These are phyloP conservation scores for Anisodus acutangulus DNA, from an alignment of 257 asterid species.

Conservation along the genomic window DNA sequence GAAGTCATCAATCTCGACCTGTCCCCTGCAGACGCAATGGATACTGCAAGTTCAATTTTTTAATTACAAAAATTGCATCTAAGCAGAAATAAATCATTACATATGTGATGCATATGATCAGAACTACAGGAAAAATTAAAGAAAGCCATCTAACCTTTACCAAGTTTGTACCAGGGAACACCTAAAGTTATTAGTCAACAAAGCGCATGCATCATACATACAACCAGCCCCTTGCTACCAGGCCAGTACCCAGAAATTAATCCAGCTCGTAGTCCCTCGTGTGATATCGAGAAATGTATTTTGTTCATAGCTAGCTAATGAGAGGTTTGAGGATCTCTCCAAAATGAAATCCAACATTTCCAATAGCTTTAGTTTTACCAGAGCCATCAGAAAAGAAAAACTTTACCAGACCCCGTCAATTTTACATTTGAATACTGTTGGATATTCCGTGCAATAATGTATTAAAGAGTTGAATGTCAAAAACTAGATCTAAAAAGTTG, in stretches of 20 bases:
- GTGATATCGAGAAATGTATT: not conserved
- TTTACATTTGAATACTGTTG: not conserved
- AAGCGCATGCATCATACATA: not conserved
- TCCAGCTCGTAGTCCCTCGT: not conserved
- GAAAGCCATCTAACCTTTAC: not conserved
- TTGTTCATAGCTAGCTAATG: not conserved
- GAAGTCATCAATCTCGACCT: slow-evolving; percentile 70
- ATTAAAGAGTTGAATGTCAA: not conserved
- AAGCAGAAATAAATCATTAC: not conserved
- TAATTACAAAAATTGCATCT: not conserved
- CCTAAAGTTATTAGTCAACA: not conserved
- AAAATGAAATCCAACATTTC: not conserved
- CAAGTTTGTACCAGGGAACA: slow-evolving; percentile 2
- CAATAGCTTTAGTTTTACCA: not conserved
- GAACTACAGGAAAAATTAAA: not conserved
- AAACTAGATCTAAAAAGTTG: not conserved
- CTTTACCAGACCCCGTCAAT: not conserved
- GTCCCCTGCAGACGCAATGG: slow-evolving; percentile 60
- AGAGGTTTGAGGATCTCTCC: not conserved
- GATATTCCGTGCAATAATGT: not conserved
- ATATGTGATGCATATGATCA: not conserved
- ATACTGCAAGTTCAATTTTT: not conserved
- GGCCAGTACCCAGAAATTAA: not conserved
- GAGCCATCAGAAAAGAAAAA: not conserved
- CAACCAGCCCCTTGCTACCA: slow-evolving; percentile 13